A percentile compares a stretch with the other conserved stretches of the same genome.
Conservation (phyloP, 345 rosid genomes). For the Aegle marmelos region DNA sequence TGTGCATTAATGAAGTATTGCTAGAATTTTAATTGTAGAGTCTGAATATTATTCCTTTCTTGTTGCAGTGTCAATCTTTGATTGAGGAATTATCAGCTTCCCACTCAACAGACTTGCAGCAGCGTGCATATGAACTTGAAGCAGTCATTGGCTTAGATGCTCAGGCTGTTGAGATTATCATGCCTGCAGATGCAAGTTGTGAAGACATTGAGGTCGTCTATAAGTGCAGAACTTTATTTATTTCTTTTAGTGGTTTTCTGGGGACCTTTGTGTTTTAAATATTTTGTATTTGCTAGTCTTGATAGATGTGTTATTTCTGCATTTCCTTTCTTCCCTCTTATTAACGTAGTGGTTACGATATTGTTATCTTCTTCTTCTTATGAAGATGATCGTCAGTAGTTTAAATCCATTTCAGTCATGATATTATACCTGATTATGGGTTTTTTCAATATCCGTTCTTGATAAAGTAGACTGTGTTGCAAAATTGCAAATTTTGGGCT, state of each 20-base stretch:
- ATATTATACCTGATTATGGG: not conserved
- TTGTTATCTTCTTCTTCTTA: not conserved
- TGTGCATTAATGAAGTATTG: not conserved
- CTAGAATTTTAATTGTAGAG: not conserved
- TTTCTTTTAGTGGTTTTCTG: not conserved
- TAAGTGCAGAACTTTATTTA: not conserved
- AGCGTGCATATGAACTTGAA: constrained; percentile 96
- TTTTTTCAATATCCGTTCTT: not conserved
- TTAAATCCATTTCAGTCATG: no score
- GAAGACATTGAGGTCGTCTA: constrained; percentile 86
- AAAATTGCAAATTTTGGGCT: not conserved
- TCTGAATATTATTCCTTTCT: constrained; percentile 2
- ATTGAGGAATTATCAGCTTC: constrained; percentile 87
- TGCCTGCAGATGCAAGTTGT: constrained; percentile 93
- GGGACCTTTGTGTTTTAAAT: not conserved
- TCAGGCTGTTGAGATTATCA: constrained; percentile 54
- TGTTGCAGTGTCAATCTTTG: constrained; percentile 84
- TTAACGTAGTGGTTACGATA: not conserved
- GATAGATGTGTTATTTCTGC: not conserved
- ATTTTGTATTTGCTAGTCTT: not conserved
- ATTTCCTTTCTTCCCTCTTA: not conserved
- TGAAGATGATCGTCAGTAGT: not conserved
- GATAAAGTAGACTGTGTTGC: not conserved
- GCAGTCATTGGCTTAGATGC: constrained; percentile 66
- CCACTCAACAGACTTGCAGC: constrained; percentile 97